Base-by-base conservation (phyloP, 352 stramenopile species). In the Pythium apleroticum region DNA sequence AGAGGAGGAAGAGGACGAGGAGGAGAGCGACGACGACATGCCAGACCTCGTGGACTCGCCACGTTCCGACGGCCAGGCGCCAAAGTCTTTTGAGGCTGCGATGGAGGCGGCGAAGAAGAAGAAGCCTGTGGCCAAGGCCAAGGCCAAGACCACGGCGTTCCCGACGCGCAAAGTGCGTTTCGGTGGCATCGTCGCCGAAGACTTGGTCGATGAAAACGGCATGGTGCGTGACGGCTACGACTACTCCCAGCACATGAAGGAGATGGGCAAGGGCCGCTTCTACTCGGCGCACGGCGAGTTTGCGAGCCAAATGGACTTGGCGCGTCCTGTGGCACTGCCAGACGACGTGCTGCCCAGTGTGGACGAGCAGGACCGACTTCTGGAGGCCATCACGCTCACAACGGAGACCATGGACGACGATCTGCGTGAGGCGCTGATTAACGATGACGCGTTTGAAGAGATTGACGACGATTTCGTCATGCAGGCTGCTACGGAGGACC, bases 161-260 rank as follows among this genome's bases (percentile, higher is more conserved):
- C 71, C 78, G 1, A 80, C 78, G 28, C 80, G 83, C 37, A 83
- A 82, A 65, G 84, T 91, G 43, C 74, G 76, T 27, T 92, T 95
- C 58, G 82, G 81, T 46, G 68, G 72, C 45, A 57, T 91, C 33
- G 74, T 85, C 20, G 84, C 78, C 12, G 77, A 90, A 53, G 87
- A 93, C 55, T 57, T 92, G 33, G 82, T 97, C 52, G 88, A 97
- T 56, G 88, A 90, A 61, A 78, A 97, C 48, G 93, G 93, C 17
- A 80, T 98, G 62, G 76, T 86, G 27, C 86, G 96, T 64, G 93
- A 98, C 71, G 91, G 91, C 57, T 98, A 98, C 75, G 87, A 98
- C 68, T 98, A 98, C 75, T 71, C 83, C 64, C 78, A 97, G 71
- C 93, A 98, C 75, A 76, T 98, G 72, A 95, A 93, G 56, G 91